Conservation (phyloP, 108 stramenopile genomes). For the Fragilariopsis cylindrus region DNA sequence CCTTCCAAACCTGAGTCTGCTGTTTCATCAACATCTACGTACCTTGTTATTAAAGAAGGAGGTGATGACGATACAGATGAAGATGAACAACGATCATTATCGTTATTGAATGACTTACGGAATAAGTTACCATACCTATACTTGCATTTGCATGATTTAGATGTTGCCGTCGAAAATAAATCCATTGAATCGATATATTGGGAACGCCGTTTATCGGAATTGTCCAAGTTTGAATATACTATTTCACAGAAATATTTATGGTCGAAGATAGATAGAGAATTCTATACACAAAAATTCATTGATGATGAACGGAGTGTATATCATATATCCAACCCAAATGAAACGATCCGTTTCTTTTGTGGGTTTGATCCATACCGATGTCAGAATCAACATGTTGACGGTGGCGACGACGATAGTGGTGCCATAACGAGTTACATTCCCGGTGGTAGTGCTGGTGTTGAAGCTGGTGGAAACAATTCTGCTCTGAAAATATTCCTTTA, state of each 20-base stretch:
- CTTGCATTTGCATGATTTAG: conserved; percentile 52
- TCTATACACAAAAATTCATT: background rate
- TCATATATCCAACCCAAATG: conserved; percentile 2
- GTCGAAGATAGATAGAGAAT: background rate
- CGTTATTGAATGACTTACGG: conserved; percentile 31
- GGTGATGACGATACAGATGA: conserved; percentile 2
- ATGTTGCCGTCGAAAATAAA: conserved; percentile 36
- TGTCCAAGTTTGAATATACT: conserved; percentile 45
- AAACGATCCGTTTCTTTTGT: conserved; percentile 31
- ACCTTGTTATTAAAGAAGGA: background rate
- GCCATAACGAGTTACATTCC: background rate
- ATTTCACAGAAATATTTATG: conserved; percentile 27
- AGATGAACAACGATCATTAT: conserved; percentile 5
- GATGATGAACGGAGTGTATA: background rate
- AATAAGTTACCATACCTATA: conserved; percentile 46
- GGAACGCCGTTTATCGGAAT: conserved; percentile 60
- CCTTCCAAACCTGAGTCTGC: background rate
- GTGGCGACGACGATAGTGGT: background rate
- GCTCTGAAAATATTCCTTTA: conserved; percentile 40
- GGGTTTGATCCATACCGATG: conserved; percentile 33
- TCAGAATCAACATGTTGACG: background rate
- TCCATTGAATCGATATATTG: conserved; percentile 42
- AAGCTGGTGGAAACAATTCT: background rate
- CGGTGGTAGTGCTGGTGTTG: background rate
- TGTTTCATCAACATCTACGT: background rate